Evolutionary conservation across 2,329 filamentous ascomycete species (phyloP).

Genomic region (Alternaria sp.): DNA sequence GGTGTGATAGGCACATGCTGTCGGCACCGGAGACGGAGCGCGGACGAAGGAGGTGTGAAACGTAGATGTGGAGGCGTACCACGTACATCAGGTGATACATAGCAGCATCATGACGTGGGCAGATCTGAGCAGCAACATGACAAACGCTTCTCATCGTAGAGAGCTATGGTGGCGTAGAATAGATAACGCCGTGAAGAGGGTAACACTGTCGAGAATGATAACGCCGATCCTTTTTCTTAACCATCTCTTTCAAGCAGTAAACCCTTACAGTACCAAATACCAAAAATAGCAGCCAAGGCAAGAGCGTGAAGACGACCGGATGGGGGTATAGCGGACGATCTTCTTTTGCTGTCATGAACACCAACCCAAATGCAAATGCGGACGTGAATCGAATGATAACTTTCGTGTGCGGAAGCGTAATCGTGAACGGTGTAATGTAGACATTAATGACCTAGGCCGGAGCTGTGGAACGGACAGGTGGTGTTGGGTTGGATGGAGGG

Average conservation of each 20-base stretch:
- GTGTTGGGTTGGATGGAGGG: constrained; percentile 15
- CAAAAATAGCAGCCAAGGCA: constrained; percentile 1
- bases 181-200: constrained; percentile 1
- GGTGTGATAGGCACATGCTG: constrained; percentile 15
- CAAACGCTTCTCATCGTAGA: constrained; percentile 8
- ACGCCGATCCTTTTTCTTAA: constrained; percentile 20
- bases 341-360: constrained; percentile 28
- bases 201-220: constrained; percentile 9
- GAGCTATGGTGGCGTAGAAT: constrained; percentile 1
- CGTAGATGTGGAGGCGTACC: constrained; percentile 10
- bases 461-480: constrained; percentile 25
- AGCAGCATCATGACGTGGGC: constrained; percentile 13
- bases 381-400: constrained; percentile 16
- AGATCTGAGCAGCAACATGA: constrained; percentile 4
- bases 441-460: constrained; percentile 15
- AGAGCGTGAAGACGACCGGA: constrained; percentile 15
- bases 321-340: constrained; percentile 33
- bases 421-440: constrained; percentile 9
- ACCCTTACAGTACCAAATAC: constrained; percentile 1
- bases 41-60: constrained; percentile 10
- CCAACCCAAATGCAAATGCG: constrained; percentile 32
- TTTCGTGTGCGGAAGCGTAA: constrained; percentile 11
- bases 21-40: constrained; percentile 3
- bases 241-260: constrained; percentile 12
- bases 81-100: constrained; percentile 22